Percentiles rank a stretch among this genome's conserved stretches.
These are phyloP conservation scores for Spongiforma sp. DNA, from an alignment of 1,284 basidiomycete genomes.

Conservation along the genomic window DNA sequence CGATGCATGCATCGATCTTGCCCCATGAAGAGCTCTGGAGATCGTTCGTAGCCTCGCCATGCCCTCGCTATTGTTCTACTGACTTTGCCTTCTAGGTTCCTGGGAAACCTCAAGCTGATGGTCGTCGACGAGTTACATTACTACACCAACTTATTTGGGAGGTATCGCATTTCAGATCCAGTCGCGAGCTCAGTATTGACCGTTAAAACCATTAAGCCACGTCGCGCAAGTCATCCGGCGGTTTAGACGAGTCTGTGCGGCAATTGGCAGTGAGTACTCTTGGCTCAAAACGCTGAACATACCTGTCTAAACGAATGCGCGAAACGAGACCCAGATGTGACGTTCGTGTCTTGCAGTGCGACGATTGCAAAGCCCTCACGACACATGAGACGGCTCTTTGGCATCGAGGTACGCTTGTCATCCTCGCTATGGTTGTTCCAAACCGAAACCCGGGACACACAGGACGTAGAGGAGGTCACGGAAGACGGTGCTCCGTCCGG, in stretches of 20 bases:
- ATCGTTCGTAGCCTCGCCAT: constrained; percentile 46
- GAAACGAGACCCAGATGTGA: constrained; percentile 60
- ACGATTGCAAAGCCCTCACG: constrained; percentile 82
- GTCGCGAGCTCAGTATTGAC: background rate
- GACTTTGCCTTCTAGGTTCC: constrained; percentile 52
- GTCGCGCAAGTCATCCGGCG: constrained; percentile 81
- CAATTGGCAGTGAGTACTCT: constrained; percentile 79
- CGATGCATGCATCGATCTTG: constrained; percentile 85
- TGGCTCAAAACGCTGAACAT: background rate
- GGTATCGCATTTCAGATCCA: constrained; percentile 43
- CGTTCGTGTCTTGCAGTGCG: constrained; percentile 89
- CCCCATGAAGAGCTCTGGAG: constrained; percentile 89
- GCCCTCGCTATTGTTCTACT: background rate
- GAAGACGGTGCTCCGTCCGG: constrained; percentile 89
- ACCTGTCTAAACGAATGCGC: background rate
- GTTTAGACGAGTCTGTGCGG: constrained; percentile 80
- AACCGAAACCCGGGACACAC: background rate
- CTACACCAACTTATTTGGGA: constrained; percentile 75
- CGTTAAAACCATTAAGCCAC: constrained; percentile 53
- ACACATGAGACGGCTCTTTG: constrained; percentile 81
- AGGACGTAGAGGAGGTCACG: constrained; percentile 72
- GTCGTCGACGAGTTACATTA: constrained; percentile 90
- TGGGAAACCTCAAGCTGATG: constrained; percentile 78
- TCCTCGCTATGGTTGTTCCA: background rate
- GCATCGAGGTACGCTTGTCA: constrained; percentile 51